Evolutionary conservation across 441 rosid species (phyloP), one percentile per base, ranked within the genome.

Genomic region (Gossypium trilobum): DNA sequence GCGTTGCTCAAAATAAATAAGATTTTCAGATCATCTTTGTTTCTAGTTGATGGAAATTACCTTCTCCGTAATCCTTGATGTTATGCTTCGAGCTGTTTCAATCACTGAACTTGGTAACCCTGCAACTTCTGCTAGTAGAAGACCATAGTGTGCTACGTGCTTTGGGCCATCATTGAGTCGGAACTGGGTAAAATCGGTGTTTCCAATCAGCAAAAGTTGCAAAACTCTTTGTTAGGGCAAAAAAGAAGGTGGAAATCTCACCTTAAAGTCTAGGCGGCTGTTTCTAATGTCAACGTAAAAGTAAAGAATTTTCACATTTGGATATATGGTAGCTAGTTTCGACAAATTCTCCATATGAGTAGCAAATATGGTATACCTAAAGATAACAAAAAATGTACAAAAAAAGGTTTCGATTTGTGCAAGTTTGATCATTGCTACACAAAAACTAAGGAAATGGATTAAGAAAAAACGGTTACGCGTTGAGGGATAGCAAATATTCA

Each of bases 281-380:
- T 82, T 89, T 77, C 75, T 86, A 72, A 85, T 77, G 75, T 85
- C 95, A 61, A 95, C 99, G 22, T 85, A 71, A 22, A 95, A 91
- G 82, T 88, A 97, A 78, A 91, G 89, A 77, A 91, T 81, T 84
- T 89, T 95, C 77, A 88, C 92, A 76, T 91, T 92, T 33, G 99
- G 97, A 73, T 95, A 89, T 72, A 92, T 84, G 62, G 93, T 87
- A 58, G 98, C 94, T 62, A 92, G 84, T 84, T 88, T 96, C 1
- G 90, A 83, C n/a, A 92, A 85, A 77, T 85, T 88, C 84, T 95
- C 96, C 95, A 91, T 92, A 74, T 92, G 99, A 48, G 96, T 92
- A 31, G 99, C 91, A 75, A 95, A 95, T 80, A 95, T 85, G 42
- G 95, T 87, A 72, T 88, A 92, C 89, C 99, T 92, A 68, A 29